These are phyloP conservation scores for Sedum album DNA, from an alignment of 164 flowering plant species.

Conservation along the genomic window DNA sequence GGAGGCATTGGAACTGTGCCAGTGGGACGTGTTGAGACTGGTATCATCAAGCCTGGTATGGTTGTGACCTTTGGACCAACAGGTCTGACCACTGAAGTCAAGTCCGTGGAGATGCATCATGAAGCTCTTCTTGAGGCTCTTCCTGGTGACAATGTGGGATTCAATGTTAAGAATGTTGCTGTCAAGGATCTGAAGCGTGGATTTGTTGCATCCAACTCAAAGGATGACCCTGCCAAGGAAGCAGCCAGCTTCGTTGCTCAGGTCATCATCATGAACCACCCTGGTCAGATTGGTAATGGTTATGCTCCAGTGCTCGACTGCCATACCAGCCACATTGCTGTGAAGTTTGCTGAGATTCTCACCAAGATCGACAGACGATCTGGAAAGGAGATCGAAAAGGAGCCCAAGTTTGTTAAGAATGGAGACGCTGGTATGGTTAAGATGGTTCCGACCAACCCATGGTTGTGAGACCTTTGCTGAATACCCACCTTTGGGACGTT, in stretches of 20 bases:
- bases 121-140: too few species aligned
- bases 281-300: constrained; percentile 31
- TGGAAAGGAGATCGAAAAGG: constrained; percentile 1
- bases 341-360: constrained; percentile 31
- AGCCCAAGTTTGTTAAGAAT: constrained; percentile 20
- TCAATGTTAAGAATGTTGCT: too few species aligned
- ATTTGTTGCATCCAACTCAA: constrained; percentile 36
- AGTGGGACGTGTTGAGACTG: too few species aligned
- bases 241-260: constrained; percentile 35
- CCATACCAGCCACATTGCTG: constrained; percentile 40
- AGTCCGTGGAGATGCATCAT: too few species aligned
- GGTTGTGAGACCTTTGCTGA: constrained; percentile 36
- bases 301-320: constrained; percentile 32
- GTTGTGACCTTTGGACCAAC: too few species aligned
- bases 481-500: constrained; percentile 37
- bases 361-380: constrained; percentile 24
- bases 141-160: too few species aligned
- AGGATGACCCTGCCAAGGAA: constrained; percentile 37
- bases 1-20: too few species aligned
- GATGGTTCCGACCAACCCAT: constrained; percentile 44
- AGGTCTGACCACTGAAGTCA: too few species aligned
- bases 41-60: too few species aligned
- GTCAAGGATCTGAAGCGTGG: too few species aligned
- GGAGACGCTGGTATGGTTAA: constrained; percentile 34
- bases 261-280: constrained; percentile 39